Percentiles rank a stretch among this genome's conserved stretches.
Evolutionary conservation across 495 filamentous ascomycete species (phyloP).

Genomic region (Talaromyces liani): DNA sequence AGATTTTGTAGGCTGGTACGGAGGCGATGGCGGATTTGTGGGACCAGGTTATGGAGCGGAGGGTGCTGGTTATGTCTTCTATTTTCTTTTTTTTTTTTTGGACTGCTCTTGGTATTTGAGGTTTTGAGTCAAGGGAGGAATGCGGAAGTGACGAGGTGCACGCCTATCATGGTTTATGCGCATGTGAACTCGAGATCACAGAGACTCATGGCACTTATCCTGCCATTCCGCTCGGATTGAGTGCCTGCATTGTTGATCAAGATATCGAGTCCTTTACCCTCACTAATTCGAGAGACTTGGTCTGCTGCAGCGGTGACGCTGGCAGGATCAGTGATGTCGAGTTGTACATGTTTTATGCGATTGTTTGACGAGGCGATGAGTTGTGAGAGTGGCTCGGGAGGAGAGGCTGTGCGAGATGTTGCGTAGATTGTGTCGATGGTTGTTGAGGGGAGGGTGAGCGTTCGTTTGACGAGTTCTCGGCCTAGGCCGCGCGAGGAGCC

Average conservation of each 20-base stretch:
- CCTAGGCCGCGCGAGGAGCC: constrained; percentile 33
- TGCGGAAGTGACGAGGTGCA: constrained; percentile 6
- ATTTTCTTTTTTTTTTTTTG: constrained; percentile 14
- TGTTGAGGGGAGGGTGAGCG: constrained; percentile 20
- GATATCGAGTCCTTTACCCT: constrained; percentile 20
- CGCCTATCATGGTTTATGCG: constrained; percentile 11
- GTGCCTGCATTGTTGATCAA: constrained; percentile 15
- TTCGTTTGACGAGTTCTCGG: constrained; percentile 25
- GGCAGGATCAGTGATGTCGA: constrained; percentile 36
- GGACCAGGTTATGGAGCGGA: constrained; percentile 24
- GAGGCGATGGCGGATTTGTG: constrained; percentile 7
- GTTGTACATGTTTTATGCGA: constrained; percentile 34
- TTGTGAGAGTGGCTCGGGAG: constrained; percentile 19
- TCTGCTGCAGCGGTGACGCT: constrained; percentile 35
- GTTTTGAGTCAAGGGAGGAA: constrained; percentile 10
- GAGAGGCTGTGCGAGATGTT: constrained; percentile 20
- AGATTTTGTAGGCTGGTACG: constrained; percentile 21
- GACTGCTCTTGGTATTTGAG: background rate
- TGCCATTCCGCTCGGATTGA: background rate
- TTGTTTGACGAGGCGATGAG: constrained; percentile 14
- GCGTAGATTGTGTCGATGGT: constrained; percentile 29
- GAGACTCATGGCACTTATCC: constrained; percentile 8
- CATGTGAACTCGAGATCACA: constrained; percentile 9
- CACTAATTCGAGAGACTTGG: constrained; percentile 25
- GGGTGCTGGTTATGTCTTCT: constrained; percentile 29